Conservation (phyloP, 371 early-diverging fungal genomes). For the Syncephalastrum contaminatum region DNA sequence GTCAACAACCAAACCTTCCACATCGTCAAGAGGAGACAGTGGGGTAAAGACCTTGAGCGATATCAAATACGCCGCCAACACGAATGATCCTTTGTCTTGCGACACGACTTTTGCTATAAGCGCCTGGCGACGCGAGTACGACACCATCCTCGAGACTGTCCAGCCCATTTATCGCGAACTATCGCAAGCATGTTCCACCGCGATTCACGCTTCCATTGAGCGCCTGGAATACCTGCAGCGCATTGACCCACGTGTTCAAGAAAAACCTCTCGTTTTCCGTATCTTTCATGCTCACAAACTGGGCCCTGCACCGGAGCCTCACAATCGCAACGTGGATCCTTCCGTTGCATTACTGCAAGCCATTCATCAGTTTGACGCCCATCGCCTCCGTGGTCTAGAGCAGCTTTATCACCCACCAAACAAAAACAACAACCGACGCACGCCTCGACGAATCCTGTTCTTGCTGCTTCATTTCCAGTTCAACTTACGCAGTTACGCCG, state of each 20-base stretch:
- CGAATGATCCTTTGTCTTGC: no score
- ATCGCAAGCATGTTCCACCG: constrained; percentile 32
- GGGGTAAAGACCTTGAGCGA: background rate
- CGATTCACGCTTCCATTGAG: constrained; percentile 27
- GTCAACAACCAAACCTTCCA: constrained; percentile 3
- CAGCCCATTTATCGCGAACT: constrained; percentile 30
- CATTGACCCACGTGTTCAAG: constrained; percentile 34
- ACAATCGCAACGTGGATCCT: constrained; percentile 25
- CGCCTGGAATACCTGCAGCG: constrained; percentile 30
- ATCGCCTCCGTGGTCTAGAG: constrained; percentile 31
- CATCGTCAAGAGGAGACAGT: background rate
- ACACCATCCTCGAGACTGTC: constrained; percentile 8
- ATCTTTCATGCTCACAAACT: constrained; percentile 11
- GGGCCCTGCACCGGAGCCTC: constrained; percentile 9
- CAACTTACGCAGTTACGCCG: constrained; percentile 41
- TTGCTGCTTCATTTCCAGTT: constrained; percentile 42
- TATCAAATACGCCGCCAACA: no score
- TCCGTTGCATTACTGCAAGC: constrained; percentile 30
- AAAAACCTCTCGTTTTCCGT: constrained; percentile 31
- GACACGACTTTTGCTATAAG: constrained; percentile 4
- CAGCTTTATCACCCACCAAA: constrained; percentile 15
- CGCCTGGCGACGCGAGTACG: constrained; percentile 19
- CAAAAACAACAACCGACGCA: constrained; percentile 14
- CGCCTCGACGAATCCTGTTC: constrained; percentile 40
- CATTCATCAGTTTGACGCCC: constrained; percentile 30